These are phyloP conservation scores for Penicillium atrosanguineum DNA, from an alignment of 495 filamentous ascomycete genomes.

Conservation along the genomic window DNA sequence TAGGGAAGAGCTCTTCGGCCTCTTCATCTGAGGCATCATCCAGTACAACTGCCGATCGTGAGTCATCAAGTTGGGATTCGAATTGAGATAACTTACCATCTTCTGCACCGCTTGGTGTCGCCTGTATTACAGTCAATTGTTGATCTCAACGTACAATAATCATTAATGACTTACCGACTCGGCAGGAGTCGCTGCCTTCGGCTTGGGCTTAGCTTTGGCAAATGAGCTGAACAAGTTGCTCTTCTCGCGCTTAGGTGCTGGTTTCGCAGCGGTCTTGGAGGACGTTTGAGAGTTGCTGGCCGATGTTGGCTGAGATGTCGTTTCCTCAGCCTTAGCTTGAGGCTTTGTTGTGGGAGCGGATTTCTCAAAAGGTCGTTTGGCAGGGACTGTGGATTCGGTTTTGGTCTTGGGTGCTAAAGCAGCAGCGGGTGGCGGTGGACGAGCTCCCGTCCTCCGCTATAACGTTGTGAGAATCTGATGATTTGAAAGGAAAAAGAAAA, in stretches of 20 bases:
- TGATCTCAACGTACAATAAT: background rate
- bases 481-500: background rate
- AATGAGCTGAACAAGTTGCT: slow-evolving; percentile 80
- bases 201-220: slow-evolving; percentile 70
- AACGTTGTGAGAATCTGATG: slow-evolving; percentile 9
- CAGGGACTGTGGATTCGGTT: slow-evolving; percentile 29
- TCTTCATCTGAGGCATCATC: slow-evolving; percentile 74
- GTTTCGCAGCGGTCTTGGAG: slow-evolving; percentile 33
- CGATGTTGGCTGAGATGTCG: slow-evolving; percentile 25
- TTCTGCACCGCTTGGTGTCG: slow-evolving; percentile 36
- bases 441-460: slow-evolving; percentile 49
- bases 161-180: slow-evolving; percentile 35
- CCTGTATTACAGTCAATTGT: slow-evolving; percentile 14
- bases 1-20: slow-evolving; percentile 58
- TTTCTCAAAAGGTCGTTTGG: slow-evolving; percentile 33
- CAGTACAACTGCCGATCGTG: slow-evolving; percentile 22
- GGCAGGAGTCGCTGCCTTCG: slow-evolving; percentile 49
- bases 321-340: slow-evolving; percentile 30
- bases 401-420: slow-evolving; percentile 17
- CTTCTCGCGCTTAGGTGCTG: slow-evolving; percentile 57
- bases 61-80: slow-evolving; percentile 7
- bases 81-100: slow-evolving; percentile 46
- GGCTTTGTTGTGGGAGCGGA: slow-evolving; percentile 23
- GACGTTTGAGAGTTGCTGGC: slow-evolving; percentile 26
- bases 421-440: slow-evolving; percentile 29